Evolutionary conservation across 805 yeast species (phyloP).

Genomic region (Saccharomycopsis malanga): DNA sequence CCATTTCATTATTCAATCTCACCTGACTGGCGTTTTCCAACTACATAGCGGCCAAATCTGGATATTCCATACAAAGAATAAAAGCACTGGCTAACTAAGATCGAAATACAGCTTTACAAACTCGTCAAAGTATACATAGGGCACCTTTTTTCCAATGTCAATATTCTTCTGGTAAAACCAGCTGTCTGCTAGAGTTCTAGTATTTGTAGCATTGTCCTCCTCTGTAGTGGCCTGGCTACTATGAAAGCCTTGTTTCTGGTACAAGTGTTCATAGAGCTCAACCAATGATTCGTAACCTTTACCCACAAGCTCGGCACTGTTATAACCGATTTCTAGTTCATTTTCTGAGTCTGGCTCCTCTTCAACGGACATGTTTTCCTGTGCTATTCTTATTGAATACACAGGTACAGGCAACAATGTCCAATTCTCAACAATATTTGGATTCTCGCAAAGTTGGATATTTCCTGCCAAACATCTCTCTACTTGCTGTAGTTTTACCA

Average conservation of each 20-base stretch:
- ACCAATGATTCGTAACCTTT: not conserved
- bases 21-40: too few relatives aligned
- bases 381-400: not conserved
- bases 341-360: not conserved
- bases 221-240: not conserved
- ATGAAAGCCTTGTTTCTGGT: not conserved
- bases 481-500: not conserved
- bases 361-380: not conserved
- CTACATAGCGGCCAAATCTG: too few relatives aligned
- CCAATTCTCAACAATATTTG: not conserved
- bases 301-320: not conserved
- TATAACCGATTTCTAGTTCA: not conserved
- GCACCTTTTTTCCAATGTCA: slow-evolving; percentile 7
- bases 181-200: not conserved
- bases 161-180: slow-evolving; percentile 4
- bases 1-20: too few relatives aligned
- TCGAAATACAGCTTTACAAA: not conserved
- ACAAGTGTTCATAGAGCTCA: not conserved
- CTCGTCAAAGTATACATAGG: slow-evolving; percentile 8
- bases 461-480: not conserved
- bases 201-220: not conserved
- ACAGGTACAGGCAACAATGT: not conserved
- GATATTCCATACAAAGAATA: too few relatives aligned
- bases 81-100: not conserved
- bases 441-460: not conserved